A percentile compares a stretch with the other conserved stretches of the same genome.
These are phyloP conservation scores for Aspergillus bertholletiae DNA, from an alignment of 495 filamentous ascomycete genomes.

Conservation along the genomic window DNA sequence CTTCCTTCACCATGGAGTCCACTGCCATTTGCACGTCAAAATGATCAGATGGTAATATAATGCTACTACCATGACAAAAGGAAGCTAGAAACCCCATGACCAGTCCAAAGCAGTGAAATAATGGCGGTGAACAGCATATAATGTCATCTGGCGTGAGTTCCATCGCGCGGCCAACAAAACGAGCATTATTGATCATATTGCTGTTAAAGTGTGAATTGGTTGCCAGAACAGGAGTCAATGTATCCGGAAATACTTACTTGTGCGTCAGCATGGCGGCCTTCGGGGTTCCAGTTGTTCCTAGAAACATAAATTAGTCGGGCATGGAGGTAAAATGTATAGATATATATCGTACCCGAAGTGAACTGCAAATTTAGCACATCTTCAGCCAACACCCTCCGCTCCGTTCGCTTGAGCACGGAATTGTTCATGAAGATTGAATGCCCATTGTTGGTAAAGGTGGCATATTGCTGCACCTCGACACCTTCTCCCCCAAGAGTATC, in stretches of 20 bases:
- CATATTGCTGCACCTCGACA: slow-evolving; percentile 14
- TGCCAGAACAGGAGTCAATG: no score
- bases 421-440: no score
- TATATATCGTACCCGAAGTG: slow-evolving; percentile 51
- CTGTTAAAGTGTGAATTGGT: slow-evolving; percentile 35
- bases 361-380: slow-evolving; percentile 85
- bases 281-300: slow-evolving; percentile 46
- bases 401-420: no score
- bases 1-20: slow-evolving; percentile 56
- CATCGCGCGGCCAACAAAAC: slow-evolving; percentile 70
- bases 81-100: slow-evolving; percentile 84
- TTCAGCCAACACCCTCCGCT: slow-evolving; percentile 22
- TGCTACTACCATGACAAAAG: slow-evolving; percentile 59
- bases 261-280: slow-evolving; percentile 61
- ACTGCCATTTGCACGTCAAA: slow-evolving; percentile 52
- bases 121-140: slow-evolving; percentile 71
- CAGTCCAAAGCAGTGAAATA: slow-evolving; percentile 85
- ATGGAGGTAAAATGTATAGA: no score
- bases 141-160: slow-evolving; percentile 60
- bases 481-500: neutral
- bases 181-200: slow-evolving; percentile 76
- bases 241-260: slow-evolving; percentile 37
- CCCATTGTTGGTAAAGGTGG: slow-evolving; percentile 7
- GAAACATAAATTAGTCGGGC: no score
- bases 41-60: neutral